Evolutionary conservation across 202 grass and related monocot genomes (phyloP).

Genomic region (Saccharum hybrid): DNA sequence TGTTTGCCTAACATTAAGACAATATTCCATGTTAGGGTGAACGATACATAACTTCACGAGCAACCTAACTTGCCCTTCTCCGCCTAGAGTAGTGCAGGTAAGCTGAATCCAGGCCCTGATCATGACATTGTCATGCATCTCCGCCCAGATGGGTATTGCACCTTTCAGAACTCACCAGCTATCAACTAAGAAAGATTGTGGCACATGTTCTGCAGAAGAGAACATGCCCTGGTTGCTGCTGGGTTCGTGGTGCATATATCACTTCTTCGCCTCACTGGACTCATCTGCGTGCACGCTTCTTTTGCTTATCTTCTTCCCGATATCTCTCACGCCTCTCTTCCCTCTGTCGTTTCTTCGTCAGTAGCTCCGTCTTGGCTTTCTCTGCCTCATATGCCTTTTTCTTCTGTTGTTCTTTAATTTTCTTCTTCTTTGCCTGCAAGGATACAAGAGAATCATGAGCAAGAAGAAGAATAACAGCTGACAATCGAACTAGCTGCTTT

Average conservation of each 20-base stretch:
- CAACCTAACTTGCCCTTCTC: not conserved
- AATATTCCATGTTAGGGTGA: not conserved
- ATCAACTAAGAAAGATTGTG: not conserved
- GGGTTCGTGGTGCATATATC: not conserved
- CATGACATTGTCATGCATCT: not conserved
- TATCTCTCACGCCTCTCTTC: slow-evolving; percentile 86
- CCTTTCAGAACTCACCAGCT: not conserved
- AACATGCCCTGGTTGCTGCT: not conserved
- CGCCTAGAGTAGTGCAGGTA: not conserved
- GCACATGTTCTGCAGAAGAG: not conserved
- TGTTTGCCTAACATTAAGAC: not conserved
- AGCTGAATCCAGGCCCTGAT: not conserved
- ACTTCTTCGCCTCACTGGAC: not conserved
- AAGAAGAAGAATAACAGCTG: not conserved
- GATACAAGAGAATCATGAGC: slow-evolving; percentile 7
- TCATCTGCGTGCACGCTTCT: slow-evolving; percentile 64
- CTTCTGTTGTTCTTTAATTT: slow-evolving; percentile 66
- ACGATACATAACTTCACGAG: not conserved
- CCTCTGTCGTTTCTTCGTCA: slow-evolving; percentile 76
- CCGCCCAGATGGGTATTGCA: not conserved
- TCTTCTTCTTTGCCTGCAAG: slow-evolving; percentile 75
- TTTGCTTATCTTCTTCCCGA: slow-evolving; percentile 80
- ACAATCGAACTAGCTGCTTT: not conserved
- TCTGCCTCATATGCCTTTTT: slow-evolving; percentile 75
- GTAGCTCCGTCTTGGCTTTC: slow-evolving; percentile 75